A percentile compares a stretch with the other conserved stretches of the same genome.
Evolutionary conservation across 208 protist species (phyloP).

Genomic region (Leishmania guyanensis): DNA sequence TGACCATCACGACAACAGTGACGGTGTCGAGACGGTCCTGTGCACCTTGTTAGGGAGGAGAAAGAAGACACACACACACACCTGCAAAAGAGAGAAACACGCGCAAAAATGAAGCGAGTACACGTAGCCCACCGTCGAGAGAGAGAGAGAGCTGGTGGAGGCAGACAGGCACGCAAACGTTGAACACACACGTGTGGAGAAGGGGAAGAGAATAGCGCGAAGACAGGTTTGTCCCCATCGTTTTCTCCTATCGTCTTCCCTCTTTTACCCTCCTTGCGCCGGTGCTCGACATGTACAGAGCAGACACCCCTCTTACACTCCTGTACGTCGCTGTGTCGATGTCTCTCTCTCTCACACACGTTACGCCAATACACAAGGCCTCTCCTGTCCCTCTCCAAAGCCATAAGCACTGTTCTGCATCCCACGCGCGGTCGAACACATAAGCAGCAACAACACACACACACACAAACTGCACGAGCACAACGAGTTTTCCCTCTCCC

Average conservation of each 20-base stretch:
- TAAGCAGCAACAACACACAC: background rate
- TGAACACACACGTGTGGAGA: background rate
- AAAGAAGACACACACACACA: background rate
- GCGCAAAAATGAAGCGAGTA: background rate
- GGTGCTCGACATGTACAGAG: background rate
- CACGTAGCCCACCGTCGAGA: background rate
- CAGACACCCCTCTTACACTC: background rate
- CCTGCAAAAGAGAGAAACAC: background rate
- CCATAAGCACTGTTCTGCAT: background rate
- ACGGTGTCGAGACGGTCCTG: background rate
- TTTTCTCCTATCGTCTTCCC: slow-evolving; percentile 10
- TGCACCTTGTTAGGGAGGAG: background rate
- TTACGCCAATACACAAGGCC: background rate
- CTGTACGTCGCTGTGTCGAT: background rate
- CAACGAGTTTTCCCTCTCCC: background rate
- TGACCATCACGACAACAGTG: background rate
- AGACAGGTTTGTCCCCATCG: slow-evolving; percentile 28
- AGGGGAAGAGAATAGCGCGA: slow-evolving; percentile 9
- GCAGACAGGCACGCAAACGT: background rate
- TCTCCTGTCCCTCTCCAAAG: background rate
- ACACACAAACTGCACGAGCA: background rate
- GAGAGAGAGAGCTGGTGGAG: background rate
- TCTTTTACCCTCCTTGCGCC: background rate
- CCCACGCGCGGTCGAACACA: background rate
- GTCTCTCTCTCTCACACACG: background rate